phyloP scores from a whole-genome alignment of 352 stramenopile species.

The Phytophthora citrophthora region DNA sequence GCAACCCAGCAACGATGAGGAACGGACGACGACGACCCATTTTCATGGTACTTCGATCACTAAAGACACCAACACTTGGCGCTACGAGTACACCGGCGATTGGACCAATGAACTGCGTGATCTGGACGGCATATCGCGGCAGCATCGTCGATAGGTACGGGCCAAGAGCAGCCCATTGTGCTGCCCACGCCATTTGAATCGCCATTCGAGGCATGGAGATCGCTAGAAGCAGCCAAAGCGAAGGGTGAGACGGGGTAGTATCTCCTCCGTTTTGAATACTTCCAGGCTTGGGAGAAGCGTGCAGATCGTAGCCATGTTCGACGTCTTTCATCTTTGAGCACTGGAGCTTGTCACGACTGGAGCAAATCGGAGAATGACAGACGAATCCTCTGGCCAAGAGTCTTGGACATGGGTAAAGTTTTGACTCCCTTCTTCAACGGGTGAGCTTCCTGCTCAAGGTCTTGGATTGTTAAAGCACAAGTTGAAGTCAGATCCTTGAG shows the following conservation, averaged over 20 bases:
- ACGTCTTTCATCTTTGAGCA: constrained; percentile 24
- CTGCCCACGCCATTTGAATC: constrained; percentile 62
- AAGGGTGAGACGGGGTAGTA: constrained; percentile 27
- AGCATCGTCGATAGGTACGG: constrained; percentile 60
- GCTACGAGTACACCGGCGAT: constrained; percentile 55
- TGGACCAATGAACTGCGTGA: constrained; percentile 59
- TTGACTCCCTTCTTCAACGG: not conserved
- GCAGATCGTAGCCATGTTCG: constrained; percentile 27
- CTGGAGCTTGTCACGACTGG: not conserved
- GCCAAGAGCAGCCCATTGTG: constrained; percentile 60
- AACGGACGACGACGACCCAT: constrained; percentile 48
- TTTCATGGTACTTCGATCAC: constrained; percentile 44
- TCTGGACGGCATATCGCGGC: constrained; percentile 47
- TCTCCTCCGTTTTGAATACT: constrained; percentile 5
- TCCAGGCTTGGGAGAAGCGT: constrained; percentile 28
- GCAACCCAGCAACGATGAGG: constrained; percentile 39
- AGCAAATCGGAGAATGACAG: constrained; percentile 18
- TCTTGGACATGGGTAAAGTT: not conserved
- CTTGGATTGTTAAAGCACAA: constrained; percentile 4
- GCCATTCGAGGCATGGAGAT: constrained; percentile 61
- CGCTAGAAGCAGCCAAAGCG: constrained; percentile 44
- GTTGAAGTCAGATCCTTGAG: constrained; percentile 7
- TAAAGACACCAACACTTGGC: constrained; percentile 56
- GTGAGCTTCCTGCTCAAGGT: not conserved
- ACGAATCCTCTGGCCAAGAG: not conserved